phyloP scores from a whole-genome alignment of 2,329 filamentous ascomycete genomes.

The Alternaria tenuissima region DNA sequence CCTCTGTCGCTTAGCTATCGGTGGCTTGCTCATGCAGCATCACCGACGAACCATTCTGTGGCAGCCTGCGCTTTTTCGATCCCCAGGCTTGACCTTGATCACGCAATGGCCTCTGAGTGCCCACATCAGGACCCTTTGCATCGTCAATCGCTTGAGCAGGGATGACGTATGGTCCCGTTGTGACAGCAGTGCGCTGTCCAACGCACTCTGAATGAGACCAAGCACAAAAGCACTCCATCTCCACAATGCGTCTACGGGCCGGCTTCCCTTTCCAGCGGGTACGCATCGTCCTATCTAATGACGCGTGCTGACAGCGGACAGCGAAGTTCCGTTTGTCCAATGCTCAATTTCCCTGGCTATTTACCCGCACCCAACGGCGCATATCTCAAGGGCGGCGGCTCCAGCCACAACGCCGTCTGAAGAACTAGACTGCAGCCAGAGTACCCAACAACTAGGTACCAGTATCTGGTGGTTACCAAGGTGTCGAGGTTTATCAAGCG shows the following conservation, averaged over 20 bases:
- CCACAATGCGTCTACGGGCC: conserved; percentile 5
- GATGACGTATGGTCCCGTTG: not conserved
- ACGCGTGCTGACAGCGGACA: conserved; percentile 29
- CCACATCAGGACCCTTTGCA: not conserved
- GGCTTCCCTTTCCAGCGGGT: conserved; percentile 11
- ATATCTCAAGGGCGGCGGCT: conserved; percentile 29
- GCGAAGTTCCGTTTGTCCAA: conserved; percentile 33
- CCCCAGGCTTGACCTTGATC: not conserved
- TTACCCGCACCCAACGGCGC: conserved; percentile 42
- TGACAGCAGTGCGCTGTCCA: not conserved
- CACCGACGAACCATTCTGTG: conserved; percentile 5
- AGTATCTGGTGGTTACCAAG: conserved; percentile 16
- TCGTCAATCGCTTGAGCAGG: not conserved
- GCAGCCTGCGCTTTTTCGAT: not conserved
- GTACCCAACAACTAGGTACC: conserved; percentile 5
- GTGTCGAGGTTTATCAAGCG: conserved; percentile 26
- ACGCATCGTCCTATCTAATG: conserved; percentile 15
- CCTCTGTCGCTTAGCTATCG: conserved; percentile 3
- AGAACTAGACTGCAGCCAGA: not conserved
- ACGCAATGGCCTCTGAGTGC: not conserved
- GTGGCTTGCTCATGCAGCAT: conserved; percentile 11
- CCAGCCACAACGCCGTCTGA: conserved; percentile 21
- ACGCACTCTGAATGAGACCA: not conserved
- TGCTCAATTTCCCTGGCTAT: conserved; percentile 35
- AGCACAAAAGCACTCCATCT: not conserved